phyloP scores from a whole-genome alignment of 1,284 basidiomycete genomes.

The Cystobasidium pallidum region DNA sequence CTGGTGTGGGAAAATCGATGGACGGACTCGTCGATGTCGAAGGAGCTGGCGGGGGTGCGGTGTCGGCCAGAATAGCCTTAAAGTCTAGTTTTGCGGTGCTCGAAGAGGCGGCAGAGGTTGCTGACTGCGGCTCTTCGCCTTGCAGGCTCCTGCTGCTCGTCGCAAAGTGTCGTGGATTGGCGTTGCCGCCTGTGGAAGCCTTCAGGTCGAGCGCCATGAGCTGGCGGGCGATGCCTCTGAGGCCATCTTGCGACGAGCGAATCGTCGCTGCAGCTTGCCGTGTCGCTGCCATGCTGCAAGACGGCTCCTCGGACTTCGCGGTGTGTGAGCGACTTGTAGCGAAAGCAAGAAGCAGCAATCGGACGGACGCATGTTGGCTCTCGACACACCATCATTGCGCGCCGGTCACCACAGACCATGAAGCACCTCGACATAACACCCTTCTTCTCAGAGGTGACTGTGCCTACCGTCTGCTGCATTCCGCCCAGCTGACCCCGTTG shows the following conservation, averaged over 20 bases:
- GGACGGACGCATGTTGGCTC: background rate
- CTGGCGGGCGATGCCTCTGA: slow-evolving; percentile 8
- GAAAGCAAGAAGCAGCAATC: background rate
- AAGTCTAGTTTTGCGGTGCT: background rate
- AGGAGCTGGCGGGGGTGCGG: background rate
- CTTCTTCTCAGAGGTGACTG: slow-evolving; percentile 37
- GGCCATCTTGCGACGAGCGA: background rate
- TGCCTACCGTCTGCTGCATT: background rate
- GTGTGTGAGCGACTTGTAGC: background rate
- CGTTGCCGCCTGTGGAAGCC: background rate
- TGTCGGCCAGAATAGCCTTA: background rate
- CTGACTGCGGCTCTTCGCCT: background rate
- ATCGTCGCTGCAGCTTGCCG: background rate
- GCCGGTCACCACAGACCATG: background rate
- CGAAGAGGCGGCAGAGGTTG: background rate
- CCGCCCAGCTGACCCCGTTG: background rate
- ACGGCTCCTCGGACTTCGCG: background rate
- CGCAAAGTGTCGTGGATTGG: slow-evolving; percentile 7
- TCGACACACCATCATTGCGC: background rate
- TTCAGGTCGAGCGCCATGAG: background rate
- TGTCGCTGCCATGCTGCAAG: slow-evolving; percentile 2
- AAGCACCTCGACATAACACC: slow-evolving; percentile 35
- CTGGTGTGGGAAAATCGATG: background rate
- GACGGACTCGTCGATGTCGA: slow-evolving; percentile 2
- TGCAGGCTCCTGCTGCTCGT: slow-evolving; percentile 1